Evolutionary conservation across 805 yeast genomes (phyloP).

Genomic region (Metschnikowia matae): DNA sequence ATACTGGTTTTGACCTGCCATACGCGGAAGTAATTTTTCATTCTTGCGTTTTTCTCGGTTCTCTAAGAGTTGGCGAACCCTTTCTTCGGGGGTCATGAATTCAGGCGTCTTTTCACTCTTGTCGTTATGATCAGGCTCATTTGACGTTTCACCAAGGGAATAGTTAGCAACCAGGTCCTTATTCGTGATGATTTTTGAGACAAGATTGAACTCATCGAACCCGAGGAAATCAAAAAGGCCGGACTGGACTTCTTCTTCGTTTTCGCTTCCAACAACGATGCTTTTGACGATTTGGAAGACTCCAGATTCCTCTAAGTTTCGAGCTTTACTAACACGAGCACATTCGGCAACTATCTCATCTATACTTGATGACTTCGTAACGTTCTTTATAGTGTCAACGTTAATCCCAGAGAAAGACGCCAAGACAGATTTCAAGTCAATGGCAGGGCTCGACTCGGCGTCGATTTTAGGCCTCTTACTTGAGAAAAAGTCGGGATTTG

Average conservation of each 20-base stretch:
- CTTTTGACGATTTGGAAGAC: conserved; percentile 26
- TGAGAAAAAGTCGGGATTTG: conserved; percentile 7
- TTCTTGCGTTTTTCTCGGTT: conserved; percentile 50
- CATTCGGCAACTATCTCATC: conserved; percentile 29
- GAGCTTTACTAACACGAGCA: conserved; percentile 27
- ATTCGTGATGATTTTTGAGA: conserved; percentile 55
- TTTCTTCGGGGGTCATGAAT: conserved; percentile 51
- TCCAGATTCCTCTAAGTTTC: conserved; percentile 32
- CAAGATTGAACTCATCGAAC: conserved; percentile 77
- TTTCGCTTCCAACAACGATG: conserved; percentile 31
- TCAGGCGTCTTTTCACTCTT: conserved; percentile 6
- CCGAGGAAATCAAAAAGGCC: conserved; percentile 78
- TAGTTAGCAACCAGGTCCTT: conserved; percentile 20
- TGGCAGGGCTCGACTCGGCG: conserved; percentile 26
- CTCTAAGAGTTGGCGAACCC: conserved; percentile 48
- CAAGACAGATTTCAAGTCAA: conserved; percentile 31
- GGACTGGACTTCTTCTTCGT: conserved; percentile 65
- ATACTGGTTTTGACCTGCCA: conserved; percentile 45
- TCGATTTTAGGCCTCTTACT: conserved; percentile 37
- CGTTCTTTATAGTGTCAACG: conserved; percentile 13
- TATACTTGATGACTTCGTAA: conserved; percentile 13
- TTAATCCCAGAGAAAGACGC: conserved; percentile 34
- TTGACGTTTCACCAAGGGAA: background rate
- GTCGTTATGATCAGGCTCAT: conserved; percentile 10
- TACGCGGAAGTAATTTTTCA: conserved; percentile 44